Conservation (phyloP, 495 filamentous ascomycete genomes). For the Penicillium subrubescens region DNA sequence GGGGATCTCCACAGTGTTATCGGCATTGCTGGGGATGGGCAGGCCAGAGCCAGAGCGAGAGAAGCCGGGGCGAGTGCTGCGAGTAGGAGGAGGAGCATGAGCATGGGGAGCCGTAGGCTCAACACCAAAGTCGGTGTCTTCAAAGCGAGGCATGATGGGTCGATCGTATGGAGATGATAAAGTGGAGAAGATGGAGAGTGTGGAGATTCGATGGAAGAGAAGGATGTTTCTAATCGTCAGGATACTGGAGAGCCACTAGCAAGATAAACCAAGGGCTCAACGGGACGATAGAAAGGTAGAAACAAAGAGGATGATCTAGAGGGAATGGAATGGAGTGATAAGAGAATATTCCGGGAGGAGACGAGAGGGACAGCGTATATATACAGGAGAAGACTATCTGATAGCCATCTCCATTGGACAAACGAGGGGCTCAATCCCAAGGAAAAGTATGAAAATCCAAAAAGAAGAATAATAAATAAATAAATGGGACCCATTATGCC, state of each 20-base stretch:
- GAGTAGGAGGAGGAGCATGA: slow-evolving; percentile 6
- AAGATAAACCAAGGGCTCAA: neutral
- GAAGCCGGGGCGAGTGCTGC: slow-evolving; percentile 18
- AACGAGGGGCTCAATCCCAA: slow-evolving; percentile 17
- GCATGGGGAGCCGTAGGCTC: slow-evolving; percentile 27
- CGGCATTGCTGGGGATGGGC: slow-evolving; percentile 51
- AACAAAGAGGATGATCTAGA: neutral
- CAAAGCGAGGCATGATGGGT: slow-evolving; percentile 63
- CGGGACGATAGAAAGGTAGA: neutral
- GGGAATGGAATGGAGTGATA: neutral
- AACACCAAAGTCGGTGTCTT: slow-evolving; percentile 57
- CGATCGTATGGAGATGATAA: slow-evolving; percentile 3
- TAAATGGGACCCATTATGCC: slow-evolving; percentile 1
- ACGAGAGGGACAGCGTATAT: slow-evolving; percentile 10
- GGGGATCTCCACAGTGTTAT: slow-evolving; percentile 69
- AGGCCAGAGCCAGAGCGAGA: slow-evolving; percentile 27
- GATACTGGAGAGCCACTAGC: neutral
- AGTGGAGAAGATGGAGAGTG: slow-evolving; percentile 7
- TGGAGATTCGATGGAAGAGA: neutral
- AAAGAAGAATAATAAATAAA: slow-evolving; percentile 11
- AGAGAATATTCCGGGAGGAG: neutral
- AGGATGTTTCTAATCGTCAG: neutral
- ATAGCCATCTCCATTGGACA: slow-evolving; percentile 19
- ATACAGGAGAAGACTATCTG: slow-evolving; percentile 14
- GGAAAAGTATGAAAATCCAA: neutral